Evolutionary conservation across 116 monocot species (phyloP), one percentile per base, ranked within the genome.

Genomic region (Thalassia testudinum): DNA sequence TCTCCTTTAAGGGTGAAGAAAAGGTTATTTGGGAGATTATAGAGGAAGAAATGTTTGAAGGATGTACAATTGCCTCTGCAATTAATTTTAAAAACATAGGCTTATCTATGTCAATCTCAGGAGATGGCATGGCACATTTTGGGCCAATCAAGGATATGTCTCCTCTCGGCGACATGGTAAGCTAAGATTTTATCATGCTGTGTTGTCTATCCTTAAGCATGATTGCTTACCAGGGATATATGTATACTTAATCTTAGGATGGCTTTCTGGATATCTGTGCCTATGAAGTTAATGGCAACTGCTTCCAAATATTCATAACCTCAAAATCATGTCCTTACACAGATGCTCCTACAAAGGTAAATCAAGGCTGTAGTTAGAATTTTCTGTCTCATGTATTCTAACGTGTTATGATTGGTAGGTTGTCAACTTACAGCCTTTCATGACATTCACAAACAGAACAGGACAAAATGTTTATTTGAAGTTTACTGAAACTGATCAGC

Each of bases 301-400:
- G 77, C 60, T 66, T 79, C 59, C 63, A 68, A 26, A 53, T 88
- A 16, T 76, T 95, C 63, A 52, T 88, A 60, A 76, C 82, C 49
- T 85, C 95, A 43, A 88, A 82, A 60, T 76, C 88, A 30, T 95
- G 78, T 23, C 78, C 76, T 58, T 88, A 78, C 72, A 76, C 75
- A 67, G 69, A 76, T 72, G 73, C 82, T 58, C 95, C 95, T 54
- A 88, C 88, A 42, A 95, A 95, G 89, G 95, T 95, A 76, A n/a
- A 50, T 50, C 26, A 7, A 38, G 1, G 13, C 18, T 55, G 18
- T 45, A 27, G 57, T 63, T 62, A 19, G n/a, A 0, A 45, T 47
- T 45, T 27, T 59, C 21, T 37, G 19, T 60, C 27, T 30, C 44
- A 18, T 62, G 4, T 10, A 10, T 34, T 34, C 40, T 21, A 26